phyloP scores from a whole-genome alignment of 1,139 yeast species.

The Kluyveromyces marxianus region DNA sequence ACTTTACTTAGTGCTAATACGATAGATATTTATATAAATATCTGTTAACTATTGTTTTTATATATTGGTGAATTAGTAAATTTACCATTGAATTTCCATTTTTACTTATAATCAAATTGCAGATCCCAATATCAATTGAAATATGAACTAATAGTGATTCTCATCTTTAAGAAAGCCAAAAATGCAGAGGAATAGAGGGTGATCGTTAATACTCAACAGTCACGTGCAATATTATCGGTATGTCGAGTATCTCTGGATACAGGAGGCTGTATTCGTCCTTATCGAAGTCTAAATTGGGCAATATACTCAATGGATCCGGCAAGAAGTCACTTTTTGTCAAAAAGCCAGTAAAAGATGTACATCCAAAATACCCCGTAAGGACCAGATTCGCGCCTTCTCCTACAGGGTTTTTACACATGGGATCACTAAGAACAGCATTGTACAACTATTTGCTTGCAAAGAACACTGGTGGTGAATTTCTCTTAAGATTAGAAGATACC shows the following conservation, averaged over 20 bases:
- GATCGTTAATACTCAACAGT: too few species aligned
- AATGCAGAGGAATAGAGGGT: too few species aligned
- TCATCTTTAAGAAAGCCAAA: too few species aligned
- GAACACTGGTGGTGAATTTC: constrained; percentile 70
- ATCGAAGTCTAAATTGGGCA: not conserved
- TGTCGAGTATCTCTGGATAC: not conserved
- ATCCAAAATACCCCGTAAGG: constrained; percentile 56
- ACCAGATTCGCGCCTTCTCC: constrained; percentile 98
- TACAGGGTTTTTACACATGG: constrained; percentile 86
- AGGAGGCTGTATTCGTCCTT: not conserved
- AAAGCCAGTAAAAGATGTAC: constrained; percentile 29
- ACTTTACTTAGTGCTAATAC: not conserved
- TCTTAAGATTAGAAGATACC: constrained; percentile 85
- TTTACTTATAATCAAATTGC: too few species aligned
- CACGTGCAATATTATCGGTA: too few species aligned
- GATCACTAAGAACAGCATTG: constrained; percentile 86
- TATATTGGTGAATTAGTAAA: too few species aligned
- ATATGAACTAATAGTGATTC: too few species aligned
- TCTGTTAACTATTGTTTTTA: too few species aligned
- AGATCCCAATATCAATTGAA: too few species aligned
- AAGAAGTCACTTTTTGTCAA: constrained; percentile 18
- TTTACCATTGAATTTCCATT: too few species aligned
- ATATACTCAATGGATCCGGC: not conserved
- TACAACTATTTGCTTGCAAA: constrained; percentile 81
- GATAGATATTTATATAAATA: not conserved